These are phyloP conservation scores for Gossypium gossypioides DNA, from an alignment of 441 rosid species.

Conservation along the genomic window DNA sequence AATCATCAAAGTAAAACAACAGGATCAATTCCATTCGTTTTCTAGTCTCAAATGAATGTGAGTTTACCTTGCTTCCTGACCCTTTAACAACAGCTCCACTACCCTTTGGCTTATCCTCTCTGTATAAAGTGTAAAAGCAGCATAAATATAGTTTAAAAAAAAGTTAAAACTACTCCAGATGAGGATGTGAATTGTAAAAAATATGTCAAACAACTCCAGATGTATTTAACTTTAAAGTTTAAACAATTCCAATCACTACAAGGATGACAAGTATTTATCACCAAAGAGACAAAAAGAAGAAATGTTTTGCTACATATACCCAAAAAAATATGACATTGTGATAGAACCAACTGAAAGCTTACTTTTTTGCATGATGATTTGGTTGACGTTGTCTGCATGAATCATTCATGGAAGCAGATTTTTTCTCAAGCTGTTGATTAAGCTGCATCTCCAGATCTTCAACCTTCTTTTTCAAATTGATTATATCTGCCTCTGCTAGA, in stretches of 20 bases:
- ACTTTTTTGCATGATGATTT: constrained; percentile 36
- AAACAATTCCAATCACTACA: not conserved
- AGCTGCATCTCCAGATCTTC: constrained; percentile 57
- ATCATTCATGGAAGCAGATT: constrained; percentile 21
- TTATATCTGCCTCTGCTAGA: constrained; percentile 52
- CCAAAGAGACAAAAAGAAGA: not conserved
- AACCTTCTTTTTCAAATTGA: constrained; percentile 49
- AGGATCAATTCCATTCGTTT: not conserved
- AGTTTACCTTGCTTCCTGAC: constrained; percentile 52
- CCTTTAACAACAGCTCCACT: constrained; percentile 30
- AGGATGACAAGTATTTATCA: not conserved
- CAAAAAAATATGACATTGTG: not conserved
- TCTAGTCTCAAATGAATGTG: constrained; percentile 5
- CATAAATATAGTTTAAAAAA: not conserved
- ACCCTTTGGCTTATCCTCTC: constrained; percentile 51
- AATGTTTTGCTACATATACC: not conserved
- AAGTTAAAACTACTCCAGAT: not conserved
- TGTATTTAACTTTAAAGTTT: not conserved
- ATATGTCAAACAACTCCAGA: not conserved
- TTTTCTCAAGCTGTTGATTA: constrained; percentile 36
- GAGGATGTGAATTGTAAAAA: not conserved
- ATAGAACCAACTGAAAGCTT: constrained; percentile 22
- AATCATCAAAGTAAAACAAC: not conserved
- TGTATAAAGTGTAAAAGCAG: constrained; percentile 22
- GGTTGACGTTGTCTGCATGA: constrained; percentile 21